Base-by-base conservation (phyloP, 2,329 filamentous ascomycete species). In the Aspergillus sp. region DNA sequence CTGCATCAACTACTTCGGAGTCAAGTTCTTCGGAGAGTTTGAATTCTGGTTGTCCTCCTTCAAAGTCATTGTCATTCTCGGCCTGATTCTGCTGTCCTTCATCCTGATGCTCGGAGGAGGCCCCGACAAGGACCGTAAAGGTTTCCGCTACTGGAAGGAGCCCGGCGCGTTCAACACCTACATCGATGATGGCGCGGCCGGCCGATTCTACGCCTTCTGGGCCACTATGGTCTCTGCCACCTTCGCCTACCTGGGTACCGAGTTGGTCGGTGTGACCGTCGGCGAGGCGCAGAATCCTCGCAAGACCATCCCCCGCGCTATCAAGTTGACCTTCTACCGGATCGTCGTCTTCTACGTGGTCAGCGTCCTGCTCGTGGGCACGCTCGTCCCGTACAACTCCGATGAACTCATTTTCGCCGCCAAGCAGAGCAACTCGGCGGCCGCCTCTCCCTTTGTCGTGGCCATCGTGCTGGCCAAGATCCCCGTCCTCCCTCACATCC, bases 261-360 rank as follows among this genome's bases (percentile, higher is more conserved):
- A 92, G 70, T 80, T 92, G 49, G 87, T 92, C 54, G 90, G 89
- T 77, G 88, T 92, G 14, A 92, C 90, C 0, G 89, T 91, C 36
- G 90, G 88, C 55, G 89, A 92, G 75, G 89, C 90, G 0, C 88
- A 92, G 77, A 92, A 92, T 77, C 90, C 90, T 0, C 86, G 90
- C 71, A 86, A 85, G 73, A 90, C 87, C 16, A 87, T 94, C 62
- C 90, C 90, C 6, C 85, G 87, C 60, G 90, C 90, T 55, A 92
- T 92, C 80, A 89, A 87, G 73, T 82, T 92, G 53, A 92, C 90
- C 65, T 93, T 93, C 76, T 93, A 85, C 80, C 90, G 90, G 59
- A 93, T 94, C 73, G 77, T 91, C 65, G 80, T 93, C 78, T 94
- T 94, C 81, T 94, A 94, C 80, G 82, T 87, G 68, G 75, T 91